Conservation (phyloP, 208 protist species). For the Trypanosomatidae sp. region DNA sequence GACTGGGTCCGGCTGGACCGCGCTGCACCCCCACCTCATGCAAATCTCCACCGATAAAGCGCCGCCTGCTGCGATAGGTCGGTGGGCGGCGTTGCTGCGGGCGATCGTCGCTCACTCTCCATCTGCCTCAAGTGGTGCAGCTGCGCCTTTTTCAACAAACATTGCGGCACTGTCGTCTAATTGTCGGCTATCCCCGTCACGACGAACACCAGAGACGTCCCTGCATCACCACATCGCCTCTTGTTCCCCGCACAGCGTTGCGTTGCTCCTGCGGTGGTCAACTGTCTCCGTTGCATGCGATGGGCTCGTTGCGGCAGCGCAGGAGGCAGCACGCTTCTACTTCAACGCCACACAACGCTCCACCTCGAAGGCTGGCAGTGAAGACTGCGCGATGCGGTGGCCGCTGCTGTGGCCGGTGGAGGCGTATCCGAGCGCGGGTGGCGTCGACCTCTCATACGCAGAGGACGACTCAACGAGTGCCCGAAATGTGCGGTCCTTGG, state of each 20-base stretch:
- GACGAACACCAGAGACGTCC: too few relatives aligned
- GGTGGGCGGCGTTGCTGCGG: slow-evolving; percentile 9
- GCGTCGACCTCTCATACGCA: neutral
- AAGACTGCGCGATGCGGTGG: neutral
- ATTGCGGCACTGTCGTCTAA: too few relatives aligned
- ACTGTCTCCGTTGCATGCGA: slow-evolving; percentile 26
- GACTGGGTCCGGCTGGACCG: slow-evolving; percentile 11
- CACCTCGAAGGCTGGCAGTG: too few relatives aligned
- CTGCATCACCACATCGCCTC: neutral
- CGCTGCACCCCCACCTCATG: slow-evolving; percentile 20
- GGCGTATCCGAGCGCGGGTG: slow-evolving; percentile 8
- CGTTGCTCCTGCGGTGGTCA: slow-evolving; percentile 51
- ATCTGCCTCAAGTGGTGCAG: too few relatives aligned
- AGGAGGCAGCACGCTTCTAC: neutral
- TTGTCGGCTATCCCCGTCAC: neutral
- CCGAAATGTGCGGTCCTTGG: slow-evolving; percentile 5
- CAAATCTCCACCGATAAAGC: neutral
- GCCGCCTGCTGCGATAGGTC: neutral
- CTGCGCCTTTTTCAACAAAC: too few relatives aligned
- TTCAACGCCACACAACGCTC: too few relatives aligned
- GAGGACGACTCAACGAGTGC: slow-evolving; percentile 4
- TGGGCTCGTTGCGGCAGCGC: slow-evolving; percentile 31
- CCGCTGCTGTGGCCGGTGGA: slow-evolving; percentile 28
- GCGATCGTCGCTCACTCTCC: slow-evolving; percentile 3
- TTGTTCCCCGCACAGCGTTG: slow-evolving; percentile 8